A percentile compares a stretch with the other conserved stretches of the same genome.
Conservation (phyloP, 2,329 filamentous ascomycete genomes). For the Monilinia fructigena region DNA sequence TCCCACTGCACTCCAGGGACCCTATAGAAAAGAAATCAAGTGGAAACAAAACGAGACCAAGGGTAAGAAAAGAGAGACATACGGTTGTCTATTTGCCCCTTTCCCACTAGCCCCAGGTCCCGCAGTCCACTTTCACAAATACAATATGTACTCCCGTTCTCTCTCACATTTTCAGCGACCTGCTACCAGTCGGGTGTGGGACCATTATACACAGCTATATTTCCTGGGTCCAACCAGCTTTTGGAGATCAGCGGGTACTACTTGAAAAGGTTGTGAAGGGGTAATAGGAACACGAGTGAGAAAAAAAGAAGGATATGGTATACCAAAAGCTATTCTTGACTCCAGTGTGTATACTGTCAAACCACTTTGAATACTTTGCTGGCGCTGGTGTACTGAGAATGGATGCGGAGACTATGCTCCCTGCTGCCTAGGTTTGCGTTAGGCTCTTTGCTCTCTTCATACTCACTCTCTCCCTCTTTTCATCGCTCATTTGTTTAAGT, state of each 20-base stretch:
- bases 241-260: neutral
- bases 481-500: neutral
- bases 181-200: conserved; percentile 57
- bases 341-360: conserved; percentile 47
- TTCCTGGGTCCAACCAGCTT: conserved; percentile 58
- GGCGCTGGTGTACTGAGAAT: conserved; percentile 58
- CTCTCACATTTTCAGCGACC: conserved; percentile 58
- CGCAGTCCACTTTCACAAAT: conserved; percentile 61
- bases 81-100: conserved; percentile 57
- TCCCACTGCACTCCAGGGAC: neutral
- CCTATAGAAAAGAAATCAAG: neutral
- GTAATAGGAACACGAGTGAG: neutral
- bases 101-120: conserved; percentile 59
- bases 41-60: neutral
- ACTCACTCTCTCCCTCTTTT: neutral
- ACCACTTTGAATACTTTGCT: conserved; percentile 58
- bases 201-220: conserved; percentile 54
- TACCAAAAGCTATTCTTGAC: conserved; percentile 37
- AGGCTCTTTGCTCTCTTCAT: neutral
- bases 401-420: conserved; percentile 59
- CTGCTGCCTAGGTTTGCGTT: conserved; percentile 49
- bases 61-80: conserved; percentile 27
- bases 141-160: conserved; percentile 54
- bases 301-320: neutral
- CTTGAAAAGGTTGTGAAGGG: neutral